Conservation (phyloP, 176 grass and related monocot genomes). For the Oryza glaberrima region DNA sequence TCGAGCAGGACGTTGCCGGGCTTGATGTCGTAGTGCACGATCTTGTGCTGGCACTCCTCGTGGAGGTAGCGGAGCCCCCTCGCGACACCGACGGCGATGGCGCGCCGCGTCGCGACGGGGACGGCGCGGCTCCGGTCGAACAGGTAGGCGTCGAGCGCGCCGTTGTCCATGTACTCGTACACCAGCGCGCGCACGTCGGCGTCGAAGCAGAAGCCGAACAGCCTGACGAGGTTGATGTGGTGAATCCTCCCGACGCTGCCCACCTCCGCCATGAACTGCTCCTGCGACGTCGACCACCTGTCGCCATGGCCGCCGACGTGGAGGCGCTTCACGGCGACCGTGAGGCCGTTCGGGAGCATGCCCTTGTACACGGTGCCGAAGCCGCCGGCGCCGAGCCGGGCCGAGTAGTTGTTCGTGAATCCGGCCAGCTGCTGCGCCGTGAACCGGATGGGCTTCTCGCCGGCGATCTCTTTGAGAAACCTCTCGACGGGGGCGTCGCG, state of each 20-base stretch:
- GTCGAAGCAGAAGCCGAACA: constrained; percentile 92
- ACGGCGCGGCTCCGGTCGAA: constrained; percentile 2
- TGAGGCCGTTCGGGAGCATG: constrained; percentile 46
- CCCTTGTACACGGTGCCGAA: constrained; percentile 75
- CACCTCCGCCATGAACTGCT: constrained; percentile 77
- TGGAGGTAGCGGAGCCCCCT: constrained; percentile 50
- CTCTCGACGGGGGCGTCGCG: background rate
- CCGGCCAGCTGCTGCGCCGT: constrained; percentile 44
- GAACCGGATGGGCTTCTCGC: constrained; percentile 63
- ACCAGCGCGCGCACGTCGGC: constrained; percentile 52
- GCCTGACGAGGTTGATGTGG: constrained; percentile 73
- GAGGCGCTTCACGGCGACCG: constrained; percentile 51
- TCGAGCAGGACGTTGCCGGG: constrained; percentile 46
- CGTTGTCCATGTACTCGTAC: constrained; percentile 50
- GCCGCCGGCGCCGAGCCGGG: constrained; percentile 56
- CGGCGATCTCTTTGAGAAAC: background rate
- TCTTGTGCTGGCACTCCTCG: constrained; percentile 56
- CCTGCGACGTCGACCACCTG: constrained; percentile 34
- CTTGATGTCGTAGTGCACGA: constrained; percentile 58
- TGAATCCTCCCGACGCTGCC: constrained; percentile 67
- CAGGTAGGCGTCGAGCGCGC: constrained; percentile 40
- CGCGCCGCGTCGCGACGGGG: background rate
- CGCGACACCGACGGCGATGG: constrained; percentile 38
- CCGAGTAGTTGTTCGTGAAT: constrained; percentile 44
- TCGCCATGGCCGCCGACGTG: constrained; percentile 39